Evolutionary conservation across 2,329 filamentous ascomycete genomes (phyloP).

Genomic region (Cryphonectria radicalis): DNA sequence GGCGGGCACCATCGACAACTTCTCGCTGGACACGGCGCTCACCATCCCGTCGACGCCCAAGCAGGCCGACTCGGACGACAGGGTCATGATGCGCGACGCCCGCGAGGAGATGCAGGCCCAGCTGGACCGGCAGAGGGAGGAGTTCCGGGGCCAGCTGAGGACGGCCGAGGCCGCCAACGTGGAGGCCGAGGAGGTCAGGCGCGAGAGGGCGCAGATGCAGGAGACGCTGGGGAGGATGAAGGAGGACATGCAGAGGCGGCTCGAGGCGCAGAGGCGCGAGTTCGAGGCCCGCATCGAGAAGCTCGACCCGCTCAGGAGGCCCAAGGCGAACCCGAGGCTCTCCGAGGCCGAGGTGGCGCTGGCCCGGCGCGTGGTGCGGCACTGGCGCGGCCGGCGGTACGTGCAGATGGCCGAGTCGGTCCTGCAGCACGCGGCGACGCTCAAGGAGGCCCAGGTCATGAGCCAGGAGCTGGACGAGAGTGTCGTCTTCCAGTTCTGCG

Average conservation of each 20-base stretch:
- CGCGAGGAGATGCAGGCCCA: constrained; percentile 84
- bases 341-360: constrained; percentile 73
- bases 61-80: constrained; percentile 75
- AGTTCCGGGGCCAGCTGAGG: constrained; percentile 78
- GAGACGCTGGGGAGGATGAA: constrained; percentile 77
- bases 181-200: constrained; percentile 81
- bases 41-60: constrained; percentile 94
- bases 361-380: constrained; percentile 67
- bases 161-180: constrained; percentile 74
- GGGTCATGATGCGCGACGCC: constrained; percentile 68
- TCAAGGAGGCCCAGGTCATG: constrained; percentile 98
- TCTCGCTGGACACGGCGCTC: constrained; percentile 89
- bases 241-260: constrained; percentile 84
- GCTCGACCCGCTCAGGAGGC: constrained; percentile 66
- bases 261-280: constrained; percentile 80
- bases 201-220: constrained; percentile 85
- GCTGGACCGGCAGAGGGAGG: constrained; percentile 81
- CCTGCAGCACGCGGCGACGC: constrained; percentile 79
- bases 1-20: constrained; percentile 91
- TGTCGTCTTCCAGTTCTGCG: constrained; percentile 92
- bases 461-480: constrained; percentile 93
- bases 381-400: constrained; percentile 85
- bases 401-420: constrained; percentile 93
- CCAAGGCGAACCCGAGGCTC: constrained; percentile 65
- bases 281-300: constrained; percentile 85